Percentiles rank a stretch among this genome's conserved stretches.
These are phyloP conservation scores for Chamaenerion angustifolium DNA, from an alignment of 345 rosid genomes.

Conservation along the genomic window DNA sequence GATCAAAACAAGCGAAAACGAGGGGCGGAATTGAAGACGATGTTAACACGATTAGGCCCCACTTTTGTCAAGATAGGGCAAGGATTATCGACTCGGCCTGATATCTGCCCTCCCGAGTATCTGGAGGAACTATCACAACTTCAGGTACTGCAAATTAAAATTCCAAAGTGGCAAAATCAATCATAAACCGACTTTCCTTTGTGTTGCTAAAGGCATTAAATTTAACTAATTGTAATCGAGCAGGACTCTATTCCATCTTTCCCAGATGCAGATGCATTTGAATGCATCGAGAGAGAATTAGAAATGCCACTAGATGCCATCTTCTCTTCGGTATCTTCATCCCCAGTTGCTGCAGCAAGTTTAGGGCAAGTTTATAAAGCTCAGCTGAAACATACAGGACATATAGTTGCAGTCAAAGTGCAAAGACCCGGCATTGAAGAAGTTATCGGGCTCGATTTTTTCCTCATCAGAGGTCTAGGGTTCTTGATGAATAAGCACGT, in stretches of 20 bases:
- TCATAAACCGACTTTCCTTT: too few relatives aligned
- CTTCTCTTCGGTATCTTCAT: constrained; percentile 53
- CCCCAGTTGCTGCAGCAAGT: constrained; percentile 95
- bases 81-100: constrained; percentile 89
- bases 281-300: constrained; percentile 77
- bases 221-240: constrained; percentile 9
- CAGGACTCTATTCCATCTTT: constrained; percentile 92
- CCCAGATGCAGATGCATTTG: constrained; percentile 80
- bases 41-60: constrained; percentile 76
- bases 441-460: constrained; percentile 81
- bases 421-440: constrained; percentile 90
- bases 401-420: constrained; percentile 82
- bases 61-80: constrained; percentile 93
- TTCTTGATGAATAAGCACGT: constrained; percentile 53
- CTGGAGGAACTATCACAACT: constrained; percentile 80
- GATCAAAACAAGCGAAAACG: constrained; percentile 58
- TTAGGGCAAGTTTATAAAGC: constrained; percentile 98
- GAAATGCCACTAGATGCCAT: constrained; percentile 58
- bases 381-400: constrained; percentile 53
- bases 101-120: constrained; percentile 83
- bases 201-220: background rate
- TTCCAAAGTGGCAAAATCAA: background rate
- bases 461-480: constrained; percentile 67
- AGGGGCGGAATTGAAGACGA: constrained; percentile 45
- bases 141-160: constrained; percentile 35